Base-by-base conservation (phyloP, 257 asterid genomes). In the Jacaranda mimosifolia region DNA sequence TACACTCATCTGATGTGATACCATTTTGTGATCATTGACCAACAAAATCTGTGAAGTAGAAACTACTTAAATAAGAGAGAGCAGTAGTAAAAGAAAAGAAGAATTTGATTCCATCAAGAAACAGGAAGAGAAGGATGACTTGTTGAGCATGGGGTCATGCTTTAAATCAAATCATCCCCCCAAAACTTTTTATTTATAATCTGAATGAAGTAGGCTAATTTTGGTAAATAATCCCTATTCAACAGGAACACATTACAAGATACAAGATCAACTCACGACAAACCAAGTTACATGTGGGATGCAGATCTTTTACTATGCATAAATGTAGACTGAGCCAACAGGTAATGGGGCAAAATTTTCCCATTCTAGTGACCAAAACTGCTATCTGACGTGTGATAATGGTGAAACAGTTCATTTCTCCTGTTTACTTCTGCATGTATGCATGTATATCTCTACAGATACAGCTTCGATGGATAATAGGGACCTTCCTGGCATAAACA, bases 361-460 rank as follows among this genome's bases (percentile, higher is more conserved):
- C 78, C 43, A 78, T 56, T 46, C 72, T 71, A n/a, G 19, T 52
- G 42, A 57, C 68, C 9, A 14, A n/a, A 75, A 19, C 63, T 48
- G 72, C 66, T 19, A 74, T 7, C 55, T 68, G 51, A 51, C 53
- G 51, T 21, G 77, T 32, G 56, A 69, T 46, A 42, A 18, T 43
- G 55, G 48, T 59, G 62, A 32, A 81, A 32, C 48, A 76, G 65
- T 70, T 78, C 39, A 62, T 40, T 64, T 64, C 57, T 63, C 53
- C 69, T 62, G 49, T 64, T 78, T 63, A 60, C 59, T 62, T 56
- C 70, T 72, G 68, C 60, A 52, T 75, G 72, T 45, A 72, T 36
- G 51, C 63, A 64, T 40, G 62, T 39, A 68, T 62, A 64, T 39
- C 52, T 56, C 55, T 36, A 56, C 26, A 42, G 32, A 9, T 26